phyloP scores from a whole-genome alignment of 345 rosid species.

The Lumnitzera littorea region DNA sequence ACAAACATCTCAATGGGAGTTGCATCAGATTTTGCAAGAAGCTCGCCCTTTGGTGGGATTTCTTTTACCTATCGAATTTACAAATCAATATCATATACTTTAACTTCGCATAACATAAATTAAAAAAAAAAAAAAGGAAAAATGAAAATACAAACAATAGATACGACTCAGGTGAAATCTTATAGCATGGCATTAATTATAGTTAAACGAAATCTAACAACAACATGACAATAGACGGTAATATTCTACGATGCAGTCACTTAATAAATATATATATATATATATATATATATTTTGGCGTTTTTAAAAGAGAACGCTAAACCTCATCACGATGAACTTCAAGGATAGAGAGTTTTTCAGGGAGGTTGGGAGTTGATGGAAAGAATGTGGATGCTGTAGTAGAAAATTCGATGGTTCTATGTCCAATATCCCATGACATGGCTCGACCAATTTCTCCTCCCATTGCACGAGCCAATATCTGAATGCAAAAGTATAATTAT shows the following conservation, averaged over 20 bases:
- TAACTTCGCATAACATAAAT: background rate
- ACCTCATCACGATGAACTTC: constrained; percentile 2
- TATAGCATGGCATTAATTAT: too few relatives aligned
- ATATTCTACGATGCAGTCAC: too few relatives aligned
- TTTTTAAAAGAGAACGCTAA: background rate
- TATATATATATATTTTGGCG: background rate
- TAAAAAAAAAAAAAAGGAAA: too few relatives aligned
- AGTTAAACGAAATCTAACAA: too few relatives aligned
- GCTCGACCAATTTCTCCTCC: background rate
- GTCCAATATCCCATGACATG: background rate
- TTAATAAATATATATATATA: too few relatives aligned
- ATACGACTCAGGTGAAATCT: too few relatives aligned
- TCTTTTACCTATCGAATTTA: background rate
- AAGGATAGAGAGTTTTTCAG: background rate
- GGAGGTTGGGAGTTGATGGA: background rate
- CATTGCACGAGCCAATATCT: background rate
- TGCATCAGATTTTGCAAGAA: background rate
- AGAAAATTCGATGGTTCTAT: background rate
- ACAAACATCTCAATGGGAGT: background rate
- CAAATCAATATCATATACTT: background rate
- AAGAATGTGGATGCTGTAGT: background rate
- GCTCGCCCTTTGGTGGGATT: background rate
- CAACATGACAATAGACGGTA: too few relatives aligned
- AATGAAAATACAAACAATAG: too few relatives aligned
- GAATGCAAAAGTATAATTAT: too few relatives aligned